Evolutionary conservation across 345 rosid genomes (phyloP), one percentile per base, ranked within the genome.

Genomic region (Corchorus capsularis): DNA sequence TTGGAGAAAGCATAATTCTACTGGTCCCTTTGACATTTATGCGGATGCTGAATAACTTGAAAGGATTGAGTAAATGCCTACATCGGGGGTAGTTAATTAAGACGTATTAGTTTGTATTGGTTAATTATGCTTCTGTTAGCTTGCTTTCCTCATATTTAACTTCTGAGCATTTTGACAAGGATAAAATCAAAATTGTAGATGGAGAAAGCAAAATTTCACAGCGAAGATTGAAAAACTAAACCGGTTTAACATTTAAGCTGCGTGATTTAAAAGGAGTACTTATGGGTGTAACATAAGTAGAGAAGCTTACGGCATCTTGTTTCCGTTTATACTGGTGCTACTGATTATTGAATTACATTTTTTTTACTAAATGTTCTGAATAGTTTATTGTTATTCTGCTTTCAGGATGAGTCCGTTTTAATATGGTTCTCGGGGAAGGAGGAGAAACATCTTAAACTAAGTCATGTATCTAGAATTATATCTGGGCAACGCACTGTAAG

Each of bases 401-500:
- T 86, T 78, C 98, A 93, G 99, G 99, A 96, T 57, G 99, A 89
- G 81, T 89, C 97, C 75, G 89, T 91, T 85, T 89, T 96, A 83
- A 96, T 92, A 88, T 96, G 99, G 99, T 88, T 91, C 79, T 94
- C 95, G 3, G 98, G 97, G 76, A 96, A 90, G 81, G 92, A 94
- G 85, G 94, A 92, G 87, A 96, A 93, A 75, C 92, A 86, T 87
- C 91, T 93, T 77, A 92, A 83, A 82, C 89, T 96, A 76, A 92
- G 90, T 85, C 98, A 93, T 34, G 93, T 96, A 57, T 86, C 94
- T 70, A 91, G 92, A 85, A 96, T 96, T 80, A 89, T 92, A 79
- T 91, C 97, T 45, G 98, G 98, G 76, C 99, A 96, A 65, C 94
- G 99, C 79, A 96, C 99, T 75, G 99, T 96, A 92, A 89, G 99